These are phyloP conservation scores for Rickenella mellea DNA, from an alignment of 768 basidiomycete species.

Conservation along the genomic window DNA sequence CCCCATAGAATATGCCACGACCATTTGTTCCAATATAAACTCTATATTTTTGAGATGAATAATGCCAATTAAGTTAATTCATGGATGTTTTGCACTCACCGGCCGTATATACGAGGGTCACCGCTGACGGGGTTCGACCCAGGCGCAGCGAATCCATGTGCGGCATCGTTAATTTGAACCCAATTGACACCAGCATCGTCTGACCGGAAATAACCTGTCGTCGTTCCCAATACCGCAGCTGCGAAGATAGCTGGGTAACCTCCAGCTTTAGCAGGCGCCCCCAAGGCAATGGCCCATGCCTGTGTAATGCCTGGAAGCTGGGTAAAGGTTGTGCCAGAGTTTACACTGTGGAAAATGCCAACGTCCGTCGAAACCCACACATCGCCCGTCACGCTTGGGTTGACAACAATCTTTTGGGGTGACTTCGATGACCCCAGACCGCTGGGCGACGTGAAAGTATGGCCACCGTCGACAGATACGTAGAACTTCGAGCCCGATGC, in stretches of 20 bases:
- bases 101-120: conserved; percentile 44
- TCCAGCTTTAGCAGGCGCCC: conserved; percentile 35
- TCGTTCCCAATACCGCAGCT: conserved; percentile 38
- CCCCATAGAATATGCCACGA: conserved; percentile 44
- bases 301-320: conserved; percentile 34
- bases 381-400: conserved; percentile 46
- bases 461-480: conserved; percentile 46
- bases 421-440: conserved; percentile 38
- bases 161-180: conserved; percentile 49
- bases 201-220: conserved; percentile 44
- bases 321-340: conserved; percentile 41
- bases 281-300: conserved; percentile 51
- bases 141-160: conserved; percentile 48
- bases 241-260: conserved; percentile 48
- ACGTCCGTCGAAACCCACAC: conserved; percentile 56
- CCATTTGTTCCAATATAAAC: conserved; percentile 57
- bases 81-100: conserved; percentile 25
- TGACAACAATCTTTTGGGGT: conserved; percentile 42
- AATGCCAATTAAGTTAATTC: background rate
- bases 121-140: conserved; percentile 37
- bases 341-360: conserved; percentile 48
- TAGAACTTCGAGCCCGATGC: conserved; percentile 49
- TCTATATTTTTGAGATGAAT: conserved; percentile 17
- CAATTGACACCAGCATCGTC: conserved; percentile 48
- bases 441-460: conserved; percentile 36